A percentile compares a stretch with the other conserved stretches of the same genome.
phyloP scores from a whole-genome alignment of 441 rosid genomes.

The Pelargonium fulgidum region DNA sequence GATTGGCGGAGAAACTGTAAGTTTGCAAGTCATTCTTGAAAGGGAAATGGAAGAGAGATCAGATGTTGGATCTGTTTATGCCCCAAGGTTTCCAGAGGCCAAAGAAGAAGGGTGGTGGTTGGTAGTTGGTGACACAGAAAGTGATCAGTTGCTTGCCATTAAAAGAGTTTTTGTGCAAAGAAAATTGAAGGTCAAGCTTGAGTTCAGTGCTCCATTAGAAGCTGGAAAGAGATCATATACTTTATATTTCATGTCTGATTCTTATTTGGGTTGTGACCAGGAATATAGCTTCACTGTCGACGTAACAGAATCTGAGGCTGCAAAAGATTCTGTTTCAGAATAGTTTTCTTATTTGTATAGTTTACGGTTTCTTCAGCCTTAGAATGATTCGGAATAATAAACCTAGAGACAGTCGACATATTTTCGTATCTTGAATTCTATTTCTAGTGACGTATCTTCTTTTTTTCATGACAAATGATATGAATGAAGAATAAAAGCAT shows the following conservation, averaged over 20 bases:
- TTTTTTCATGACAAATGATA: too few relatives aligned
- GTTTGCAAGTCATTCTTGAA: constrained; percentile 64
- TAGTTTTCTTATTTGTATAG: too few relatives aligned
- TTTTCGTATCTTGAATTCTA: too few relatives aligned
- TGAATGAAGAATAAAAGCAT: too few relatives aligned
- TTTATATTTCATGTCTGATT: constrained; percentile 81
- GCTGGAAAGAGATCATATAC: constrained; percentile 53
- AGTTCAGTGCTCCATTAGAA: constrained; percentile 52
- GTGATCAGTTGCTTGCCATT: constrained; percentile 73
- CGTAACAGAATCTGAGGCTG: constrained; percentile 38
- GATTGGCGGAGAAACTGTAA: constrained; percentile 53
- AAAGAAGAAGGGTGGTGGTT: constrained; percentile 99
- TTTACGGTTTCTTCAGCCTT: too few relatives aligned
- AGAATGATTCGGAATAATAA: too few relatives aligned
- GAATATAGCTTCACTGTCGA: constrained; percentile 63
- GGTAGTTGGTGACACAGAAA: constrained; percentile 76
- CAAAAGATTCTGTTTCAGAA: background rate
- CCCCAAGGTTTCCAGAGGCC: constrained; percentile 64
- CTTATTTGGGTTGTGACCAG: constrained; percentile 85
- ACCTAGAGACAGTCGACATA: too few relatives aligned
- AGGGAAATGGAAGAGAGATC: constrained; percentile 76
- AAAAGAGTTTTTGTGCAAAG: constrained; percentile 78
- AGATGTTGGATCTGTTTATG: constrained; percentile 77
- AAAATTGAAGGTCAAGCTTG: constrained; percentile 76
- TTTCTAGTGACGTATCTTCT: too few relatives aligned